A percentile compares a stretch with the other conserved stretches of the same genome.
Conservation (phyloP, 1,139 yeast genomes). For the Blastobotrys illinoisensis region DNA sequence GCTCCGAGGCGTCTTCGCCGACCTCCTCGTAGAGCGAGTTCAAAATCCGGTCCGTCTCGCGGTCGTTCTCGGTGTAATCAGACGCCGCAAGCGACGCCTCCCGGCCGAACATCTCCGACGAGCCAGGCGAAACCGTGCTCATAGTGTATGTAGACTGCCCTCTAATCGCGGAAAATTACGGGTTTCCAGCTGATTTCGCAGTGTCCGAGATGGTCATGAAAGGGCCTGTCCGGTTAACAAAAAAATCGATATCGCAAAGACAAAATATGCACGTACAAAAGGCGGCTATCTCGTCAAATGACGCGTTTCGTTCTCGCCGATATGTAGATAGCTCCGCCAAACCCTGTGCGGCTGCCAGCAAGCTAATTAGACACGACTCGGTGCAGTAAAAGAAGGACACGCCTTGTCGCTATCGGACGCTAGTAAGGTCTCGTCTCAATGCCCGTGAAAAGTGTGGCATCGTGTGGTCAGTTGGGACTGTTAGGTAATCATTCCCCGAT, state of each 20-base stretch:
- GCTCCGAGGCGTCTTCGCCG: neutral
- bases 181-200: neutral
- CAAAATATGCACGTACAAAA: neutral
- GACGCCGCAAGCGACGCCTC: neutral
- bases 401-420: neutral
- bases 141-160: neutral
- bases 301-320: neutral
- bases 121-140: neutral
- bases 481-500: too few species aligned
- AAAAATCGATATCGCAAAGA: neutral
- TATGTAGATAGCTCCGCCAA: neutral
- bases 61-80: neutral
- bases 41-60: neutral
- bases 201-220: neutral
- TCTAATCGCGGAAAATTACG: neutral
- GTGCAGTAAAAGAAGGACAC: neutral
- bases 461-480: neutral
- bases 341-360: neutral
- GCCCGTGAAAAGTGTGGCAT: neutral
- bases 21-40: neutral
- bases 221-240: neutral
- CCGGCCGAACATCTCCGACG: neutral
- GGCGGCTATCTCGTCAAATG: neutral
- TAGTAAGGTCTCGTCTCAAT: neutral
- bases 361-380: neutral